Evolutionary conservation across 2,329 filamentous ascomycete genomes (phyloP), one percentile per base, ranked within the genome.

Genomic region (Sordariomycetes sp.): DNA sequence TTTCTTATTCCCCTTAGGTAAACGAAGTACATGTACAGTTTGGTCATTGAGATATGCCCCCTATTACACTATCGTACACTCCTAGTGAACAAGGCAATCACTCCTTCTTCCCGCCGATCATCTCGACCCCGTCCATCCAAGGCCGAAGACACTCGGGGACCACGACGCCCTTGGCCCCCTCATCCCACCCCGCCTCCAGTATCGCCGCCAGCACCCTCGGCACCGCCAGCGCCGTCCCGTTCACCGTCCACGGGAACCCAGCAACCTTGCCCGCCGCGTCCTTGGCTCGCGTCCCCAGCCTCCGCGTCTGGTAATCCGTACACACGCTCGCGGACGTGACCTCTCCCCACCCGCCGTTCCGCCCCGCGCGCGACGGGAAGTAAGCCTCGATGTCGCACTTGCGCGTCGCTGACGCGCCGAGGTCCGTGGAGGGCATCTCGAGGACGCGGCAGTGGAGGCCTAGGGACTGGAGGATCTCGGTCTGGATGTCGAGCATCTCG

Each of bases 321-420:
- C 94, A 99, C 64, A 92, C 85, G 61, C 89, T 95, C 0, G 90
- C 85, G 51, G 87, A 92, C 0, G 91, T 95, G 56, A 99, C 85
- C 72, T 99, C 94, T 53, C 94, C 94, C 87, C 91, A 99, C 34
- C 89, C 90, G 57, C 76, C 62, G 51, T 62, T 60, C 34, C 58
- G 53, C 55, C 58, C 59, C 55, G 65, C 78, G 4, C 92, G 81
- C 48, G 88, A 91, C 0, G 94, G 94, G 74, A 99, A 97, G 71
- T 86, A 91, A 2, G 89, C 90, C 68, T 99, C 94, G 57, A 99
- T 95, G 68, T 99, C 94, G 62, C 86, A 80, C 70, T 99, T 99
- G 60, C 91, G 81, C 24, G 76, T 79, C 13, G 94, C 94, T 32
- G 87, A 91, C 8, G 94, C 92, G 62, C 94, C 94, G 1, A 99